These are phyloP conservation scores for Solanum dulcamara DNA, from an alignment of 257 asterid genomes.

Conservation along the genomic window DNA sequence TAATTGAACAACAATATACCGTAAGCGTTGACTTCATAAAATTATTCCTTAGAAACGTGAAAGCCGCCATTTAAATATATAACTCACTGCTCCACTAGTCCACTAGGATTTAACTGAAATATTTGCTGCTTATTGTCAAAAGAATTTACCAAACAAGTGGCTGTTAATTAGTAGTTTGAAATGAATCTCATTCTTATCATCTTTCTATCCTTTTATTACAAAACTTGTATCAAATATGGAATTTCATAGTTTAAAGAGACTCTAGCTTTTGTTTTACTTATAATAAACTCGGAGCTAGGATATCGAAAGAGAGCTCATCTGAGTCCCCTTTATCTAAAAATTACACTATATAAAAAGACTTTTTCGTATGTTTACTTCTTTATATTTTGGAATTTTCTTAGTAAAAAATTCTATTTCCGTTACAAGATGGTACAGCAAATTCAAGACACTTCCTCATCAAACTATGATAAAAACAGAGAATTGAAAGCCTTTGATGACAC, in stretches of 20 bases:
- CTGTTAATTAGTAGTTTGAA: not conserved
- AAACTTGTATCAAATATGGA: too few species aligned
- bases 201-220: not conserved
- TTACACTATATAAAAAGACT: too few species aligned
- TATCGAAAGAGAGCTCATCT: too few species aligned
- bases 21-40: not conserved
- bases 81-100: not conserved
- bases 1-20: not conserved
- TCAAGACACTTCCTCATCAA: not conserved
- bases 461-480: slow-evolving; percentile 23
- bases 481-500: slow-evolving; percentile 49
- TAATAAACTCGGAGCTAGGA: too few species aligned
- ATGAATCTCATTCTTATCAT: not conserved
- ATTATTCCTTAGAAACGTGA: not conserved
- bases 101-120: not conserved
- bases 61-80: not conserved
- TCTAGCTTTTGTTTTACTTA: too few species aligned
- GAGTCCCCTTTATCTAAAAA: too few species aligned
- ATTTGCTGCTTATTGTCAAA: not conserved
- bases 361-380: too few species aligned
- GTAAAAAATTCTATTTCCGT: too few species aligned
- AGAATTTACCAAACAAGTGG: not conserved
- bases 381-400: too few species aligned
- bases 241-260: not conserved
- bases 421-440: slow-evolving; percentile 2